phyloP scores from a whole-genome alignment of 306 rosid genomes.

The Prunus fruticosa region DNA sequence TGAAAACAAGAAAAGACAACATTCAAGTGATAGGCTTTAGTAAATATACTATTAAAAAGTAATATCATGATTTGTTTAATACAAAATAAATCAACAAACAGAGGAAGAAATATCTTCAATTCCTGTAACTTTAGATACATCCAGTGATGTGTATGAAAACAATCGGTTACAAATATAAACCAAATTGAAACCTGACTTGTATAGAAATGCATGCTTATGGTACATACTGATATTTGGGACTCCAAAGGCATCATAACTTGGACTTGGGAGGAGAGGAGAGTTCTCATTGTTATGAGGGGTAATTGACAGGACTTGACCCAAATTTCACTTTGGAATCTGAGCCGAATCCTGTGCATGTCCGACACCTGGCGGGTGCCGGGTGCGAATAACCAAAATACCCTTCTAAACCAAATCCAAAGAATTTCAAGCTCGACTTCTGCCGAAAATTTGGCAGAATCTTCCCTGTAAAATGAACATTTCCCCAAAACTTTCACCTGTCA shows the following conservation, averaged over 20 bases:
- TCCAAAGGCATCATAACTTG: conserved; percentile 33
- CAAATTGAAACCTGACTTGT: conserved; percentile 19
- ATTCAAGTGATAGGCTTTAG: not conserved
- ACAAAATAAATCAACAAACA: conserved; percentile 23
- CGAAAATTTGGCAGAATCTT: too few species aligned
- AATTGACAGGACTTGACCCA: too few species aligned
- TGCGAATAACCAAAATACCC: too few species aligned
- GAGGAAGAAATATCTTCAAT: conserved; percentile 14
- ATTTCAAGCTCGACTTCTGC: too few species aligned
- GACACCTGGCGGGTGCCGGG: too few species aligned
- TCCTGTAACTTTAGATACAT: conserved; percentile 31
- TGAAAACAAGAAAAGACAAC: conserved; percentile 20
- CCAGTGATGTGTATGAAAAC: conserved; percentile 22
- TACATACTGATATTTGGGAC: conserved; percentile 48
- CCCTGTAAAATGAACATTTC: too few species aligned
- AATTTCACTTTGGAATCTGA: too few species aligned
- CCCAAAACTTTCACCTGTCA: too few species aligned
- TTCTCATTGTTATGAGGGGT: conserved; percentile 25
- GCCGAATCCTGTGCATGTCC: too few species aligned
- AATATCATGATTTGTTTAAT: conserved; percentile 1
- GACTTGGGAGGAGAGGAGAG: conserved; percentile 57
- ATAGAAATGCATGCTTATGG: conserved; percentile 23
- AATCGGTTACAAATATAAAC: conserved; percentile 19
- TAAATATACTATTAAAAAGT: not conserved
- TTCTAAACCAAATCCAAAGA: too few species aligned